Evolutionary conservation across 495 filamentous ascomycete species (phyloP), one percentile per base, ranked within the genome.

Genomic region (Amniculicola lignicola): DNA sequence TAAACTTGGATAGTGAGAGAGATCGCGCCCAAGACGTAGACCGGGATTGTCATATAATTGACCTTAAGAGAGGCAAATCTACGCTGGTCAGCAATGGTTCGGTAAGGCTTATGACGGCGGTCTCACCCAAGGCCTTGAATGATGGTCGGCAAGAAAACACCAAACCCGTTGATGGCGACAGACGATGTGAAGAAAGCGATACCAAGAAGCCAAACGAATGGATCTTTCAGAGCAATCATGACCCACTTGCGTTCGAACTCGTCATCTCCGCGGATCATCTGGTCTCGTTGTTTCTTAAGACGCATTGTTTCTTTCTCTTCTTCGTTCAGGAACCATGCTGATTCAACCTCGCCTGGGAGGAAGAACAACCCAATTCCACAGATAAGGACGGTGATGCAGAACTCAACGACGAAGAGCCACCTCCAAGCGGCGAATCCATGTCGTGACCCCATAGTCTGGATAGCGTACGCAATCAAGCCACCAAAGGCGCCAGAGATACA

Each of bases 401-500:
- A 41, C 27, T 67, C 62, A 21, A 64, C 41, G 40, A 61, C 53
- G 41, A 61, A 61, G 11, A 59, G 39, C 64, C 59, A 65, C 15
- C 61, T 10, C 55, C 54, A 63, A 19, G 47, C 37, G 4, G 45
- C 45, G 22, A 63, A 39, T 7, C 56, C 59, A 37, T 23, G 12
- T 19, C 36, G 41, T 11, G 33, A 35, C 10, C 50, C 54, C 53
- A 62, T 60, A 19, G 16, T 45, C 43, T 54, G 55, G 3, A 63
- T 35, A 21, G n/a, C 56, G 42, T 60, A 62, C 9, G 59, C 60
- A 27, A 63, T 28, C n/a, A 63, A 44, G n/a, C 60, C 60, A 15
- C 60, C 60, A 45, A 63, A 63, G 18, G 60, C 60, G 6, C 60
- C 60, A 19, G 56, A 54, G 21, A 60, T 40, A 22, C 36, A 29